Percentiles rank a stretch among this genome's conserved stretches.
phyloP scores from a whole-genome alignment of 441 rosid species.

The Pelargonium myrrhifolium region DNA sequence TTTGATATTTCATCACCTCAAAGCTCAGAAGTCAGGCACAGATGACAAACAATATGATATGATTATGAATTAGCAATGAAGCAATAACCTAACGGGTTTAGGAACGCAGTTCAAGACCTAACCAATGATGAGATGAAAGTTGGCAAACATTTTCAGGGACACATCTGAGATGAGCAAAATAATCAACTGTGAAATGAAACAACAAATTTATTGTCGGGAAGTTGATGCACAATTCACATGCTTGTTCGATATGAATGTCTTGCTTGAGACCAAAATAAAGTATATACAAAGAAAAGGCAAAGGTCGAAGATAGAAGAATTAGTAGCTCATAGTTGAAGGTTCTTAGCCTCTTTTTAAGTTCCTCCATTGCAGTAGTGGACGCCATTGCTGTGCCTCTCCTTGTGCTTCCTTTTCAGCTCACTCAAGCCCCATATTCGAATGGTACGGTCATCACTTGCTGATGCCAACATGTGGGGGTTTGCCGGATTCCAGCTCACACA shows the following conservation, averaged over 20 bases:
- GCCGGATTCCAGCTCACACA: conserved; percentile 72
- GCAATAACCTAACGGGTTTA: no score
- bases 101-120: no score
- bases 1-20: no score
- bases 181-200: conserved; percentile 19
- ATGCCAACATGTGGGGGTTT: conserved; percentile 62
- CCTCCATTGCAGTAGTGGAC: conserved; percentile 46
- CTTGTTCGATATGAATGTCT: conserved; percentile 30
- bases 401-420: conserved; percentile 27
- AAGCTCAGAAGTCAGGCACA: no score
- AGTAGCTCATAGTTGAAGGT: background rate
- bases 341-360: conserved; percentile 20
- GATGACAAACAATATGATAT: no score
- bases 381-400: conserved; percentile 31
- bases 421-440: conserved; percentile 71
- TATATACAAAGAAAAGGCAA: conserved; percentile 36
- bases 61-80: no score
- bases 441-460: conserved; percentile 65
- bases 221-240: conserved; percentile 26
- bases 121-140: no score
- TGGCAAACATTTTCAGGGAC: no score
- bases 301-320: conserved; percentile 19
- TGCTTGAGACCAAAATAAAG: conserved; percentile 29
- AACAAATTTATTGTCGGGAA: conserved; percentile 31
- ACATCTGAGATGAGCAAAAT: background rate